Evolutionary conservation across 2,329 filamentous ascomycete species (phyloP), one percentile per base, ranked within the genome.

Genomic region (Rhynchosporium graminicola): DNA sequence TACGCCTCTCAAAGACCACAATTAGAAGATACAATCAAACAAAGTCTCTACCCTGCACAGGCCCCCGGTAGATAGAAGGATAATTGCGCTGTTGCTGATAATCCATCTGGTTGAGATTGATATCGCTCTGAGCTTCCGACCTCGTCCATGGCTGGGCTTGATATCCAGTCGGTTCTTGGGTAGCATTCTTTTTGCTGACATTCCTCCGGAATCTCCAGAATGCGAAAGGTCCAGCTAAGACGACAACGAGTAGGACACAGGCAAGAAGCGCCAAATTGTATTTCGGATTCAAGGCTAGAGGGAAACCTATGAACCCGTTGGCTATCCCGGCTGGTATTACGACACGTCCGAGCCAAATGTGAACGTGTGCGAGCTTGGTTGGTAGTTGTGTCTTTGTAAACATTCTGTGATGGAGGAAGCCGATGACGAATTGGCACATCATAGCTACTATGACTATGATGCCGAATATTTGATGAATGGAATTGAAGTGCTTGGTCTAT

Each of bases 261-360:
- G 76, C 79, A 8, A 79, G 76, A n/a, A 84, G 77, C 40, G 80
- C 75, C 68, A 77, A 79, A 65, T 80, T 76, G 62, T 78, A 80
- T 51, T 72, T 73, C n/a, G 76, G 69, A 59, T 82, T 81, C 13
- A 80, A 74, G 2, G 85, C 83, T 58, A 87, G 81, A 0, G 78
- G 77, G 70, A 87, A 86, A 29, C 86, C 86, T 4, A 86, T 73
- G 65, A 86, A 85, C 28, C 78, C 82, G 65, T 87, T 87, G 60
- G 82, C 68, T 15, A 83, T 75, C 50, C 83, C 85, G 3, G 85
- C 69, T 9, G 80, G 71, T 26, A 87, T 77, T 42, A 84, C 76
- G 3, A 80, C 51, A 13, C 84, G 80, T 2, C 86, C 86, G 3
- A 85, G 74, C 80, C 84, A 84, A 26, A 83, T 74, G 73, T 88